Evolutionary conservation across 2,329 filamentous ascomycete genomes (phyloP), one percentile per base, ranked within the genome.

Genomic region (Fonsecaea pedrosoi): DNA sequence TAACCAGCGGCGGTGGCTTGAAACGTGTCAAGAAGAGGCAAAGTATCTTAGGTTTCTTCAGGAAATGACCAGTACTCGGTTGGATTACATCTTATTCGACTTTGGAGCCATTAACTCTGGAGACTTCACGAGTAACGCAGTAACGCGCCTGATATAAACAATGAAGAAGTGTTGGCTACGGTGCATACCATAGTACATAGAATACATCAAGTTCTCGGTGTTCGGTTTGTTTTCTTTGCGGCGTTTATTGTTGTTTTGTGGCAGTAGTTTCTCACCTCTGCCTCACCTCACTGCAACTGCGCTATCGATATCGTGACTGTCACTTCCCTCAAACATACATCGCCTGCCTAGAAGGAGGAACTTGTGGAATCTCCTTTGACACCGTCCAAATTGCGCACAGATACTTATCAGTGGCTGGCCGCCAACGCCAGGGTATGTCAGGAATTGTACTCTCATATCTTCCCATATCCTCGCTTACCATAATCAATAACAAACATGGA

Each of bases 1-100:
- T 66, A 34, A 62, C 58, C 21, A 69, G 62, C 48, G 54, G 42
- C 1, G 64, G 61, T 54, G 63, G 64, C 21, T 60, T 59, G 10
- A 73, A 73, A 55, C 65, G 66, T 7, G 57, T 73, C n/a, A 72
- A 70, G 53, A 69, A 62, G 50, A 63, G 70, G 54, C 73, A 70
- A 55, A 74, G 73, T 54, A 72, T 74, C 54, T 50, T 74, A 54
- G 70, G 69, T 4, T 73, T 74, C 54, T 74, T 73, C 67, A 69
- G 58, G 60, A 70, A 60, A 59, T 71, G 64, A 67, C 13, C 30
- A 60, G 18, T 10, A 35, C 25, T 18, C 15, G 8, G 34, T 37
- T 25, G 21, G 18, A 38, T 61, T 54, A 32, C 59, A 59, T 54
- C 37, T n/a, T 30, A 56, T 30, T 32, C 58, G 18, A 18, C 40